Conservation (phyloP, 495 filamentous ascomycete genomes). For the Lophiotrema nucula region DNA sequence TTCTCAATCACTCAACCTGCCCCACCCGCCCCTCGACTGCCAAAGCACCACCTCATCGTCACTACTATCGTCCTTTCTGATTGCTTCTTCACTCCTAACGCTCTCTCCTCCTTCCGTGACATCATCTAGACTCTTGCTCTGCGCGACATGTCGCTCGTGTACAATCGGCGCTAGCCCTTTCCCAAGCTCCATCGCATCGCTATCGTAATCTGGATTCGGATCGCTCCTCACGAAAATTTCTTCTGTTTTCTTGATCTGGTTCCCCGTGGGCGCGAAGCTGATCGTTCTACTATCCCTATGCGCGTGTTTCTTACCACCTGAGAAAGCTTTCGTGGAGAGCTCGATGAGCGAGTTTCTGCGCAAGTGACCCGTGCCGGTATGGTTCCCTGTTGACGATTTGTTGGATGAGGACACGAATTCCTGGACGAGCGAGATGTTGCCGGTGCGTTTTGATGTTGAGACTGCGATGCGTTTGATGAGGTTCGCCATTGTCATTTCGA, state of each 20-base stretch:
- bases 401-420: constrained; percentile 17
- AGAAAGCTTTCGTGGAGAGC: constrained; percentile 2
- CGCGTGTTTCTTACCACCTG: neutral
- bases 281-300: neutral
- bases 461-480: constrained; percentile 27
- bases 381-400: constrained; percentile 5
- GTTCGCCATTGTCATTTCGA: constrained; percentile 28
- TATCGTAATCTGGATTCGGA: constrained; percentile 5
- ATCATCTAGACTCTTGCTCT: constrained; percentile 24
- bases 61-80: constrained; percentile 14
- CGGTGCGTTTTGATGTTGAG: constrained; percentile 12
- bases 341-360: constrained; percentile 17
- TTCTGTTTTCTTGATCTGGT: constrained; percentile 25
- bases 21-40: constrained; percentile 7
- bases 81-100: constrained; percentile 9
- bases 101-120: constrained; percentile 23
- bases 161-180: neutral
- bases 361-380: neutral
- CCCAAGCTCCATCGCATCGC: neutral
- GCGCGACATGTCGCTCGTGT: neutral
- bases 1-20: neutral
- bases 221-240: constrained; percentile 13
- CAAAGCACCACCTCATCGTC: constrained; percentile 14
- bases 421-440: constrained; percentile 13
- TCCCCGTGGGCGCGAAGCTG: constrained; percentile 14